phyloP scores from a whole-genome alignment of 352 stramenopile species.

The Phytophthora aleatoria region DNA sequence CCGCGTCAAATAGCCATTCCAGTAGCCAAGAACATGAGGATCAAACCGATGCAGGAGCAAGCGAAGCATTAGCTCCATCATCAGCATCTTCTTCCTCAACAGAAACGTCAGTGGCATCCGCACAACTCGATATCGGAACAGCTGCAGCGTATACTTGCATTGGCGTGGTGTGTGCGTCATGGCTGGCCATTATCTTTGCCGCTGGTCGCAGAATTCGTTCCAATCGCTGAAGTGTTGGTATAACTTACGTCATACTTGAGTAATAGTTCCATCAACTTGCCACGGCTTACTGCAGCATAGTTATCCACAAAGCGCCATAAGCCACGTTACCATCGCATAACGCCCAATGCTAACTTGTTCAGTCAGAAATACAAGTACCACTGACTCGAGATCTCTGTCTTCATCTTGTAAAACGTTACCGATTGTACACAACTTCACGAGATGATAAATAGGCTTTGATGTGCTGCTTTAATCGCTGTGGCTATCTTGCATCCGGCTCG shows the following conservation, averaged over 20 bases:
- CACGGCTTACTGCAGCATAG: neutral
- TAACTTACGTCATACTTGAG: slow-evolving; percentile 11
- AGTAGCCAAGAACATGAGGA: neutral
- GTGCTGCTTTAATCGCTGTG: neutral
- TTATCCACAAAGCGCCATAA: neutral
- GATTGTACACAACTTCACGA: too few relatives aligned
- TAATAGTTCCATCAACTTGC: slow-evolving; percentile 10
- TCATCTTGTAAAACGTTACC: neutral
- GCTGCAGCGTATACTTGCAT: slow-evolving; percentile 62
- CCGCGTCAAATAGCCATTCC: slow-evolving; percentile 7
- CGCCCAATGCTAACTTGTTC: slow-evolving; percentile 12
- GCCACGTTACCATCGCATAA: neutral
- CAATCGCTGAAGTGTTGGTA: slow-evolving; percentile 16
- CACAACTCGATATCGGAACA: slow-evolving; percentile 26
- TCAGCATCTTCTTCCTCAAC: slow-evolving; percentile 23
- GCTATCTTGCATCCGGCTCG: neutral
- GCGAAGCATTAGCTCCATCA: slow-evolving; percentile 4
- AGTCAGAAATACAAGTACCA: slow-evolving; percentile 6
- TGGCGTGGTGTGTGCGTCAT: slow-evolving; percentile 46
- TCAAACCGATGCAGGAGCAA: slow-evolving; percentile 11
- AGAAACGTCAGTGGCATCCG: slow-evolving; percentile 15
- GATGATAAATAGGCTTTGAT: too few relatives aligned
- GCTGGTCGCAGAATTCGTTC: slow-evolving; percentile 38
- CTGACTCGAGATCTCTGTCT: slow-evolving; percentile 2
- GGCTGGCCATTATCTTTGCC: slow-evolving; percentile 60